Base-by-base conservation (phyloP, 2,329 filamentous ascomycete genomes). In the Bisporella sp. region DNA sequence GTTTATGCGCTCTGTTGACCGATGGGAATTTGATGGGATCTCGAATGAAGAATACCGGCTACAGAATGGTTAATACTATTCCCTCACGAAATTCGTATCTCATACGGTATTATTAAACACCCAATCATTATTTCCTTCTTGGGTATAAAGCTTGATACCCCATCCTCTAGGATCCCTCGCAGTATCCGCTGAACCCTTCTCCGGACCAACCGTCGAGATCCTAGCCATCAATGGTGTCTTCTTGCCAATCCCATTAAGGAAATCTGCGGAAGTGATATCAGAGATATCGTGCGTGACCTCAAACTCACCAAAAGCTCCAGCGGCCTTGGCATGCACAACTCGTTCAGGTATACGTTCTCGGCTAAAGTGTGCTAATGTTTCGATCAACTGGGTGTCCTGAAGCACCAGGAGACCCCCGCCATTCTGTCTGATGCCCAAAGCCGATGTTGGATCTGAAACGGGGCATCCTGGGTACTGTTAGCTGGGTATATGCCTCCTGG, bases 321-420 rank as follows among this genome's bases (percentile, higher is more conserved):
- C 61, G 62, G 81, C 82, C 50, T 81, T 76, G 31, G 82, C 82
- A 62, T 86, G 82, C 1, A 86, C 82, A n/a, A 85, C 72, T 47
- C 54, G 69, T 62, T 75, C 73, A 28, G 73, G 72, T 39, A 75
- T 74, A 48, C 73, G 68, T 59, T 76, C 73, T 49, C 73, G 70
- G 61, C 71, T 71, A 61, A 78, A 75, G 62, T 76, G 69, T 9
- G 73, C 74, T 41, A 85, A 71, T 13, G 79, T 67, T 55, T 83
- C 81, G 57, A 85, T 79, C 59, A 85, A 64, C 62, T 84, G 80
- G 61, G 81, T 81, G 61, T 84, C 79, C 62, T 84, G 79, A 11
- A 84, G 73, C 50, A 83, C 68, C 21, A 84, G 12, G 5, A 47
- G 31, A 6, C 45, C 45, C 21, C 30, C 30, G 30, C 13, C 21